Conservation (phyloP, 257 asterid species). For the Cruciata laevipes region DNA sequence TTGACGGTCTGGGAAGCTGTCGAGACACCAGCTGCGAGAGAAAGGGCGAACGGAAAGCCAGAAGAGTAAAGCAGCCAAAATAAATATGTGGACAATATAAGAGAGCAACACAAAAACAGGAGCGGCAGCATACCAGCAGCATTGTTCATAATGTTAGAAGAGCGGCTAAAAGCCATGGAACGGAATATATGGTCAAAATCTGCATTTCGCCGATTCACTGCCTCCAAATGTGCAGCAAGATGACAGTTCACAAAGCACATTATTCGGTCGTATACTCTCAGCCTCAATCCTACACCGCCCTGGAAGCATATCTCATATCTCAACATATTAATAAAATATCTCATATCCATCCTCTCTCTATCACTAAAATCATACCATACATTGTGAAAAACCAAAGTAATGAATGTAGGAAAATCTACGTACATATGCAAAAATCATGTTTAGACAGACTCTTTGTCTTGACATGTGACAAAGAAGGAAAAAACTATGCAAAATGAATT, state of each 20-base stretch:
- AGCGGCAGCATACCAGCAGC: conserved; percentile 81
- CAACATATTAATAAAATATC: too few relatives aligned
- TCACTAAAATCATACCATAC: not conserved
- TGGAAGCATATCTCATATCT: conserved; percentile 19
- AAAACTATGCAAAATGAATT: not conserved
- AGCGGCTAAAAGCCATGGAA: conserved; percentile 70
- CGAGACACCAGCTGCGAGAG: conserved; percentile 86
- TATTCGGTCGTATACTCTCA: conserved; percentile 84
- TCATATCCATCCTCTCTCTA: not conserved
- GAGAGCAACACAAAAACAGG: conserved; percentile 67
- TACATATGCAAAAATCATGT: too few relatives aligned
- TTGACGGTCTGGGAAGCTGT: conserved; percentile 85
- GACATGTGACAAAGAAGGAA: not conserved
- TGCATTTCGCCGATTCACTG: conserved; percentile 84
- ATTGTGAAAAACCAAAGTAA: too few relatives aligned
- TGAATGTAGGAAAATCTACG: too few relatives aligned
- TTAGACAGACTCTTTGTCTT: not conserved
- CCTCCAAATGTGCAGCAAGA: conserved; percentile 97
- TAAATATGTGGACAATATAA: conserved; percentile 66
- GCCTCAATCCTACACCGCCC: conserved; percentile 95
- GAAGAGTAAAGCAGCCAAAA: conserved; percentile 66
- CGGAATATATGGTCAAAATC: conserved; percentile 85
- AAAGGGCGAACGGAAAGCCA: conserved; percentile 71
- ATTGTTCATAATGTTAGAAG: conserved; percentile 46
- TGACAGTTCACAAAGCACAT: conserved; percentile 88